Conservation (phyloP, 257 asterid species). For the Echites panduratus region DNA sequence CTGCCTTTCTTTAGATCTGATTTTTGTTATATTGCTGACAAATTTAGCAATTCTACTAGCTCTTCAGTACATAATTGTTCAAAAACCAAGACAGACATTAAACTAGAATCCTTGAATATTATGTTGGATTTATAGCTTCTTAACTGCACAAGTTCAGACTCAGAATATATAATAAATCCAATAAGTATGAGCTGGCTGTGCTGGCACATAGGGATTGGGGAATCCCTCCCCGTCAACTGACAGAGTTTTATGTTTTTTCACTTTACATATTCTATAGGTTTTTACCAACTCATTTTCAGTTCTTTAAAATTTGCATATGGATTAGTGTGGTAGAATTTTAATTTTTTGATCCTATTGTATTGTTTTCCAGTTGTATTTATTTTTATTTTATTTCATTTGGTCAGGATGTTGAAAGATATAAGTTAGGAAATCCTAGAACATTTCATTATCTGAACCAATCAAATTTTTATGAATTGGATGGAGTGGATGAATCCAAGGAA, state of each 20-base stretch:
- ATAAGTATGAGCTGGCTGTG: not conserved
- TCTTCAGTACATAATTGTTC: not conserved
- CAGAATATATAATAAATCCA: not conserved
- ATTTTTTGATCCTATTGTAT: not conserved
- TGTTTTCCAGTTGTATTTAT: not conserved
- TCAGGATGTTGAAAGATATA: slow-evolving; percentile 65
- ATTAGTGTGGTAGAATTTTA: not conserved
- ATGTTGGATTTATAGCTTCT: not conserved
- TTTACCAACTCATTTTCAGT: not conserved
- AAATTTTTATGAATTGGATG: slow-evolving; percentile 54
- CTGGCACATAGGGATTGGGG: not conserved
- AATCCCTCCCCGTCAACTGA: not conserved
- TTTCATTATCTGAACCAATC: slow-evolving; percentile 87
- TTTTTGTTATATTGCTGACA: not conserved
- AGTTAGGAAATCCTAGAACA: slow-evolving; percentile 58
- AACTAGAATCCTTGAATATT: not conserved
- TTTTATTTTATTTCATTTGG: slow-evolving; percentile 8
- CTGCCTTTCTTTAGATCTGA: not conserved
- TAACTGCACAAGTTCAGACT: not conserved
- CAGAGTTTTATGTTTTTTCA: not conserved
- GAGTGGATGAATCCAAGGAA: slow-evolving; percentile 71
- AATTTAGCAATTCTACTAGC: not conserved
- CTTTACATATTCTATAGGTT: not conserved
- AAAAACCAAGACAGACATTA: not conserved
- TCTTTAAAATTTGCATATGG: not conserved